Percentiles rank a stretch among this genome's conserved stretches.
These are phyloP conservation scores for Caryopteris hybrid DNA, from an alignment of 305 asterid species.

Conservation along the genomic window DNA sequence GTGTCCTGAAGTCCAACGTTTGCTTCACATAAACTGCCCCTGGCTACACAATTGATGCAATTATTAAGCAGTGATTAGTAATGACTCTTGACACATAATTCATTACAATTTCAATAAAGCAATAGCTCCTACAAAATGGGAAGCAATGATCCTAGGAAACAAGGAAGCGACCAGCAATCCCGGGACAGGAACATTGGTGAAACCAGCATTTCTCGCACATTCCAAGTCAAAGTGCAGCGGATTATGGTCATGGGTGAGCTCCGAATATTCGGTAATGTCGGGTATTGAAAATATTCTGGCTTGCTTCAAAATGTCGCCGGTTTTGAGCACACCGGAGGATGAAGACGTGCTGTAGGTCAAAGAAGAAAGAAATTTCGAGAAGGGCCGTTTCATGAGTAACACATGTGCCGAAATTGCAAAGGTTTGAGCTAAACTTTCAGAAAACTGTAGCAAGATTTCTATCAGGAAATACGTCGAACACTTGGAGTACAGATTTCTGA, in stretches of 20 bases:
- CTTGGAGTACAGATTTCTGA: no score
- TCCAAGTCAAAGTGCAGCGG: conserved; percentile 60
- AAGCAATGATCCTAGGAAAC: conserved; percentile 66
- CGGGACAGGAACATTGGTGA: conserved; percentile 39
- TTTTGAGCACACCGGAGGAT: conserved; percentile 25
- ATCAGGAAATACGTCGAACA: no score
- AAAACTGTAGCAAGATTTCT: no score
- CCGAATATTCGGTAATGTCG: conserved; percentile 50
- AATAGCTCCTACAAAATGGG: conserved; percentile 42
- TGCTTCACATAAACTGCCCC: conserved; percentile 69
- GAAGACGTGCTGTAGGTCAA: conserved; percentile 22
- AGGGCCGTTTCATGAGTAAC: no score
- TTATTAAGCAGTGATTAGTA: no score
- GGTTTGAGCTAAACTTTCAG: no score
- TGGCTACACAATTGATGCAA: conserved; percentile 31
- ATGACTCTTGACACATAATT: no score
- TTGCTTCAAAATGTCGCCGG: conserved; percentile 44
- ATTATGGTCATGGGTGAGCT: conserved; percentile 52
- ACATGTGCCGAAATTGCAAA: no score
- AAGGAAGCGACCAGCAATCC: conserved; percentile 68
- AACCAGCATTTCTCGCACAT: conserved; percentile 53
- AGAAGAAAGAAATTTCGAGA: conserved; percentile 10
- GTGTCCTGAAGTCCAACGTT: conserved; percentile 48
- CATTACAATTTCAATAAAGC: no score
- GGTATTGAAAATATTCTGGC: conserved; percentile 36